A percentile compares a stretch with the other conserved stretches of the same genome.
phyloP scores from a whole-genome alignment of 345 rosid species.

The Hypericum perforatum region DNA sequence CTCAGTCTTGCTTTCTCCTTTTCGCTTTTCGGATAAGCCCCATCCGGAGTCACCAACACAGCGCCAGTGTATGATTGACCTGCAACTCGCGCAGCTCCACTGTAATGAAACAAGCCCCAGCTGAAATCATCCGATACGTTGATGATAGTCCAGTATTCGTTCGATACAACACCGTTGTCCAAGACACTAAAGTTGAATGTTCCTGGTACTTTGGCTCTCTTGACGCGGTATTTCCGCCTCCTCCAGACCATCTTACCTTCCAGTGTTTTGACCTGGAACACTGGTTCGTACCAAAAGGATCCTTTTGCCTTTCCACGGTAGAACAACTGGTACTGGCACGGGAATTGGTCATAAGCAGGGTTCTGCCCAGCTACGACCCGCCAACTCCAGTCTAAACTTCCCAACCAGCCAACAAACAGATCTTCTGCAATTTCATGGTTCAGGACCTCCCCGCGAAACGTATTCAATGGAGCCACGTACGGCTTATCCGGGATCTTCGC shows the following conservation, averaged over 20 bases:
- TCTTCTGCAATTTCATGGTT: constrained; percentile 70
- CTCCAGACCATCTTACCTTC: constrained; percentile 78
- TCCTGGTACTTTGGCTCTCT: constrained; percentile 55
- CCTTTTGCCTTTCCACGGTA: constrained; percentile 88
- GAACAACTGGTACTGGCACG: constrained; percentile 87
- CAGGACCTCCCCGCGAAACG: constrained; percentile 48
- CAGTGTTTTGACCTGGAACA: constrained; percentile 72
- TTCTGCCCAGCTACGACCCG: constrained; percentile 88
- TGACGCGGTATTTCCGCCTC: constrained; percentile 75
- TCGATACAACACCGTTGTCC: constrained; percentile 89
- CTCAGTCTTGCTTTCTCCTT: constrained; percentile 30
- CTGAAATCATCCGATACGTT: constrained; percentile 72
- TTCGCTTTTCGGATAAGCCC: constrained; percentile 48
- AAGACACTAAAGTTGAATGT: constrained; percentile 74
- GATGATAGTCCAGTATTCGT: constrained; percentile 83
- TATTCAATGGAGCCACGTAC: constrained; percentile 51
- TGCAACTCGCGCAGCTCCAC: constrained; percentile 85
- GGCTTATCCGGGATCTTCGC: constrained; percentile 73
- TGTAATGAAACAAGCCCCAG: constrained; percentile 88
- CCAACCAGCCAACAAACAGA: constrained; percentile 87
- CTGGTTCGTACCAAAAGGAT: constrained; percentile 90
- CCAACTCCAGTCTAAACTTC: constrained; percentile 83
- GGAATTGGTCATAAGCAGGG: constrained; percentile 94
- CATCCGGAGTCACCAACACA: constrained; percentile 79
- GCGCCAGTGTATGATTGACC: constrained; percentile 93